Percentiles rank a stretch among this genome's conserved stretches.
phyloP scores from a whole-genome alignment of 2,329 filamentous ascomycete species.

The Aspergillus sp. region DNA sequence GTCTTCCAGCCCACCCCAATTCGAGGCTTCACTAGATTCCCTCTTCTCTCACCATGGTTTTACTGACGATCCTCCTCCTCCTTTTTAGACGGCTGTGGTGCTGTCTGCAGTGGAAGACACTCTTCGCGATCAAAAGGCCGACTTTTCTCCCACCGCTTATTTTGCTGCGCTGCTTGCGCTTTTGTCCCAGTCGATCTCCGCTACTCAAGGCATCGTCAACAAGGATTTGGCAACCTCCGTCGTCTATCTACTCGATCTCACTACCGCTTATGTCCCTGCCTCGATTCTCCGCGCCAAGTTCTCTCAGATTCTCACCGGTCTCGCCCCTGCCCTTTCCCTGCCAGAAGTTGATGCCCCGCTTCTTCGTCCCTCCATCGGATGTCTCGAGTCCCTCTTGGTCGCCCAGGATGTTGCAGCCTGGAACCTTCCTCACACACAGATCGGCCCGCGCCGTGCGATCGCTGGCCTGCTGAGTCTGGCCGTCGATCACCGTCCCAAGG shows the following conservation, averaged over 20 bases:
- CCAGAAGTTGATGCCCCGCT: conserved; percentile 84
- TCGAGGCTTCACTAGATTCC: too few relatives aligned
- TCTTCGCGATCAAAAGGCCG: conserved; percentile 81
- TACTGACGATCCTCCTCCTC: conserved; percentile 16
- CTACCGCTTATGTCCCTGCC: conserved; percentile 80
- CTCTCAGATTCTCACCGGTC: conserved; percentile 81
- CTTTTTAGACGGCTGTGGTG: conserved; percentile 62
- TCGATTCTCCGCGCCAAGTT: conserved; percentile 93
- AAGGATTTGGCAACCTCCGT: conserved; percentile 82
- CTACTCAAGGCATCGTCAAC: conserved; percentile 65
- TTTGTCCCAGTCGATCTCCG: conserved; percentile 72
- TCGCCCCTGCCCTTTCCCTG: conserved; percentile 80
- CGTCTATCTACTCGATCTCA: conserved; percentile 91
- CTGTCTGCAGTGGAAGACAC: conserved; percentile 91
- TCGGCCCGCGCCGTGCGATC: conserved; percentile 83
- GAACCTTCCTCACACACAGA: conserved; percentile 79
- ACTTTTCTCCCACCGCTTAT: conserved; percentile 84
- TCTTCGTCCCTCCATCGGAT: conserved; percentile 84
- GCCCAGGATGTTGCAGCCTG: conserved; percentile 86
- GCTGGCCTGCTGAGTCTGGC: conserved; percentile 82
- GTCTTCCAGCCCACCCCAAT: conserved; percentile 10
- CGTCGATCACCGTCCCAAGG: conserved; percentile 86
- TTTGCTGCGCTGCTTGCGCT: conserved; percentile 93
- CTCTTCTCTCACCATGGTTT: neutral
- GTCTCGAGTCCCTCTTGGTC: conserved; percentile 84